Evolutionary conservation across 106 monocot genomes (phyloP), one percentile per base, ranked within the genome.

Genomic region (Ottelia alismoides): DNA sequence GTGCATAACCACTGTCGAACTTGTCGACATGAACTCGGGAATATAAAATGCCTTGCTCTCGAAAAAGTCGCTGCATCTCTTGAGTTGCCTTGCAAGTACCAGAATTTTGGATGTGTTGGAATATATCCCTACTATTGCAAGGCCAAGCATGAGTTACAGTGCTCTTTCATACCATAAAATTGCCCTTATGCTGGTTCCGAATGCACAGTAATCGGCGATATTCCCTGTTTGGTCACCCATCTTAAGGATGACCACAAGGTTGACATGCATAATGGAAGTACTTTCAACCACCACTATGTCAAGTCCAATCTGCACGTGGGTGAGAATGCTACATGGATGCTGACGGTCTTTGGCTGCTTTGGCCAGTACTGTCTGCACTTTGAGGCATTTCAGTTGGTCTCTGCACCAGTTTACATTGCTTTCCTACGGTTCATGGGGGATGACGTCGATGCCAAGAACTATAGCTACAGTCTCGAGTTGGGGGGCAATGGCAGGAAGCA

Each of bases 131-230:
- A 59, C 23, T 59, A 59, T 24, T 59, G 58, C 58, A 59, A 59
- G 58, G 22, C 46, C 45, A 59, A 59, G 45, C 58, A 59, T 27
- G 58, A 59, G 23, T 43, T 26, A 25, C 58, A 45, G 45, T 59
- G 58, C 25, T 22, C 31, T 10, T 59, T 59, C 58, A 43, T 40
- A 25, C 58, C 58, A 0, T 59, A 35, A 23, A 59, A 46, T 27
- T 59, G 58, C 58, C 58, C 58, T 11, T 59, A 59, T 59, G 58
- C 58, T 45, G 58, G 58, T 24, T 59, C 58, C 11, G 58, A 59
- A 24, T 59, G 58, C 25, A 35, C 44, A 22, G 45, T 59, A 19
- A 45, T 59, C 0, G 58, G 58, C 11, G 58, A 59, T 24, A 35
- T 59, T 22, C 21, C 58, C 23, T 59, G 58, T 59, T 43, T n/a